Evolutionary conservation across 495 filamentous ascomycete species (phyloP).

Genomic region (Sabuloglossum arenarium): DNA sequence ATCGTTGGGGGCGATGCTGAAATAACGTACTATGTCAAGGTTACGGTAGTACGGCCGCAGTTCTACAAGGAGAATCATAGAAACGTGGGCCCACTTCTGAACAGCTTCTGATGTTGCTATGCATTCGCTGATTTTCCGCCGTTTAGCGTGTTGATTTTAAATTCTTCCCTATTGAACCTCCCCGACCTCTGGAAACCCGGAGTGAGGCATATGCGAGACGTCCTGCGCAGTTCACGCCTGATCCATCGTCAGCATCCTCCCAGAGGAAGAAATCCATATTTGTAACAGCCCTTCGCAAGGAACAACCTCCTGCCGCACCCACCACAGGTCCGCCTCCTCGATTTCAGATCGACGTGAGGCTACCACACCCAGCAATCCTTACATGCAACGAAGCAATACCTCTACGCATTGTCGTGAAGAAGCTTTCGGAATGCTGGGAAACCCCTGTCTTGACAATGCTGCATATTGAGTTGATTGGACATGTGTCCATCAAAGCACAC

Average conservation of each 20-base stretch:
- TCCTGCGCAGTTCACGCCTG: slow-evolving; percentile 48
- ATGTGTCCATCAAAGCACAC: slow-evolving; percentile 57
- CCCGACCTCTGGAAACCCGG: slow-evolving; percentile 38
- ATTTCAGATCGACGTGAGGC: slow-evolving; percentile 51
- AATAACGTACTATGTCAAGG: slow-evolving; percentile 85
- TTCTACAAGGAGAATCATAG: slow-evolving; percentile 77
- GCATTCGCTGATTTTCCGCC: slow-evolving; percentile 3
- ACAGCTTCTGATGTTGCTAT: not conserved
- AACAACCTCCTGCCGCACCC: not conserved
- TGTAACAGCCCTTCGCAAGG: slow-evolving; percentile 15
- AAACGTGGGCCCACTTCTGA: slow-evolving; percentile 22
- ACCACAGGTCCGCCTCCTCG: slow-evolving; percentile 22
- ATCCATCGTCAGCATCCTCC: slow-evolving; percentile 16
- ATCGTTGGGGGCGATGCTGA: slow-evolving; percentile 68
- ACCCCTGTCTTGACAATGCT: slow-evolving; percentile 54
- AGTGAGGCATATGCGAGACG: slow-evolving; percentile 71
- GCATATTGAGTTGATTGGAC: slow-evolving; percentile 61
- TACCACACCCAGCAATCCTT: slow-evolving; percentile 75
- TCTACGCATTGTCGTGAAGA: slow-evolving; percentile 56
- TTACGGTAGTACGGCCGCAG: slow-evolving; percentile 60
- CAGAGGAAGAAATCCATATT: slow-evolving; percentile 36
- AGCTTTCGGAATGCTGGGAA: slow-evolving; percentile 39
- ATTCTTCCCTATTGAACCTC: slow-evolving; percentile 85
- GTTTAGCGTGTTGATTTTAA: slow-evolving; percentile 38
- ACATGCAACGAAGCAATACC: slow-evolving; percentile 77